Evolutionary conservation across 345 rosid genomes (phyloP), one percentile per base, ranked within the genome.

Genomic region (Turritis glabra): DNA sequence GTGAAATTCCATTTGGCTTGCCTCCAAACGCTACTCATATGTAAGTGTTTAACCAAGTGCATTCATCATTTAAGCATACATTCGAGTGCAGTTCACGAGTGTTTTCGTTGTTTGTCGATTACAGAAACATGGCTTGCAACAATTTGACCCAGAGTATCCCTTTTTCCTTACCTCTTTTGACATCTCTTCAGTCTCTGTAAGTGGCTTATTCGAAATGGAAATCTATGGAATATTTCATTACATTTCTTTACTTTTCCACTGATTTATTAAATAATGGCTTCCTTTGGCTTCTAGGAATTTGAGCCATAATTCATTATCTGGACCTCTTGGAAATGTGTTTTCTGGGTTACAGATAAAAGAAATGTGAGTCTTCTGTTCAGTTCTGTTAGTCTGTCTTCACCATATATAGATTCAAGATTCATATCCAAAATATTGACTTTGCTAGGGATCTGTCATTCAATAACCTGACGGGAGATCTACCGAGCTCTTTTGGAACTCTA

Each of bases 281-380:
- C 54, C 68, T 27, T 37, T 52, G 55, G 77, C 80, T 72, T 71
- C 55, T 82, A 95, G 99, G 86, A 95, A 95, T 78, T 77, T 95
- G 75, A 91, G 97, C 85, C 93, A 84, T 82, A 95, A 94, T 63
- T 59, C 67, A 22, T 79, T 95, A 48, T 82, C 89, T 46, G 97
- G 97, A 81, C 88, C 96, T 22, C 77, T 95, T 79, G 97, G 97
- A 75, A 82, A 89, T 77, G 92, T 91, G 82, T 95, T 95, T 72
- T 61, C 79, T 56, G 91, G 85, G 66, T 63, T 95, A 56, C 85
- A 72, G 48, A 81, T 95, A 41, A 85, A 78, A 69, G 94, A 85
- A 78, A 81, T 95, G 99, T 95, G 90, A 70, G 85, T 69, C 57
- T 43, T 13, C 55, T 15, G 54, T 46, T 46, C 63, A 30, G 6